Evolutionary conservation across 1,284 basidiomycete species (phyloP).

Genomic region (Ustilago tritici): DNA sequence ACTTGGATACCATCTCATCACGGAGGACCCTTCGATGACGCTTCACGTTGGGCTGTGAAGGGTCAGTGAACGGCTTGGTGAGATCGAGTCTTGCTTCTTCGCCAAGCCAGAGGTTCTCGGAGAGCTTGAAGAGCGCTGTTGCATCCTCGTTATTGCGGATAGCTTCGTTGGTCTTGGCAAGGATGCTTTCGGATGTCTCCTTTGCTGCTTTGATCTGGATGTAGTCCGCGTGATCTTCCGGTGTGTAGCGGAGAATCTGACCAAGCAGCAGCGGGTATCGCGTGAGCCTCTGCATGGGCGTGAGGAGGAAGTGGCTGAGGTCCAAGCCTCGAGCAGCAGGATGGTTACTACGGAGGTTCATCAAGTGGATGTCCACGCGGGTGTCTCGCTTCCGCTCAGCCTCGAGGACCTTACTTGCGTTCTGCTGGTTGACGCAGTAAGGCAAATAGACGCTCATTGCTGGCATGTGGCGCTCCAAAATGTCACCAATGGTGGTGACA

Average conservation of each 20-base stretch:
- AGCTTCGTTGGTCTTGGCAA: slow-evolving; percentile 86
- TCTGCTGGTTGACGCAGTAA: slow-evolving; percentile 90
- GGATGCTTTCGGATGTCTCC: slow-evolving; percentile 78
- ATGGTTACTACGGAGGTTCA: slow-evolving; percentile 80
- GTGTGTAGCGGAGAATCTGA: slow-evolving; percentile 91
- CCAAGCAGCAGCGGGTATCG: slow-evolving; percentile 93
- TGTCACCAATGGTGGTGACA: slow-evolving; percentile 86
- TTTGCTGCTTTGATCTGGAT: slow-evolving; percentile 75
- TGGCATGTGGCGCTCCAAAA: slow-evolving; percentile 80
- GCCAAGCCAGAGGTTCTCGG: slow-evolving; percentile 81
- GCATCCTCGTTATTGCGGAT: slow-evolving; percentile 85
- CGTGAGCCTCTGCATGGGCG: slow-evolving; percentile 95
- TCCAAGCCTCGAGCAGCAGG: slow-evolving; percentile 84
- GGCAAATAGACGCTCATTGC: slow-evolving; percentile 85
- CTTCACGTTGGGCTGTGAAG: slow-evolving; percentile 73
- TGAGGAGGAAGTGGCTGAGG: slow-evolving; percentile 87
- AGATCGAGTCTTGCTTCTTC: slow-evolving; percentile 74
- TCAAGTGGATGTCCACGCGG: slow-evolving; percentile 77
- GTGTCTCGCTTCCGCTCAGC: slow-evolving; percentile 79
- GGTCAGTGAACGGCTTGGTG: slow-evolving; percentile 83
- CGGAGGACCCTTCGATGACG: slow-evolving; percentile 77
- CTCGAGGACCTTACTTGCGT: slow-evolving; percentile 82
- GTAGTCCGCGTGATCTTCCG: slow-evolving; percentile 86
- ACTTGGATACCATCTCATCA: slow-evolving; percentile 82
- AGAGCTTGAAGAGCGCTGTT: slow-evolving; percentile 79